phyloP scores from a whole-genome alignment of 1,284 basidiomycete species.

The Fomitopsis palustris region DNA sequence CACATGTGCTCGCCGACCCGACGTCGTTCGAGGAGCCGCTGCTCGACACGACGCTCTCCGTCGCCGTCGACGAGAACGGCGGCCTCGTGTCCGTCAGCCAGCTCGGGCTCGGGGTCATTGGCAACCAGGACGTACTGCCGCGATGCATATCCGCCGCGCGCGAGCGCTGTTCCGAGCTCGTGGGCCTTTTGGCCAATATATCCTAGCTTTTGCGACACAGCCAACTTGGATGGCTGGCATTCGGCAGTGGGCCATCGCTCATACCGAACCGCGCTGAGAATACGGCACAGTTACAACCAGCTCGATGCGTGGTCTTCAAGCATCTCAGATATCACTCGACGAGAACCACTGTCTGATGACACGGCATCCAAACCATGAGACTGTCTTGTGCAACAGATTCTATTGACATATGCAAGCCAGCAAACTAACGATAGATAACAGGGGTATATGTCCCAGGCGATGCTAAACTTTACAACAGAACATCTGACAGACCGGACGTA shows the following conservation, averaged over 20 bases:
- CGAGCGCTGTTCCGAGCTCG: conserved; percentile 26
- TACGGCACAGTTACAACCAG: too few relatives aligned
- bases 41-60: conserved; percentile 64
- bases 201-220: neutral
- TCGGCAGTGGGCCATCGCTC: too few relatives aligned
- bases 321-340: too few relatives aligned
- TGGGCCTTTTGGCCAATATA: conserved; percentile 16
- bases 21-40: conserved; percentile 89
- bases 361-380: too few relatives aligned
- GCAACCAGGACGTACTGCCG: conserved; percentile 35
- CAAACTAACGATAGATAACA: neutral
- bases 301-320: too few relatives aligned
- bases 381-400: neutral
- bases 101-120: conserved; percentile 43
- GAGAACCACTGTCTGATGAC: too few relatives aligned
- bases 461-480: neutral
- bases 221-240: too few relatives aligned
- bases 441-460: neutral
- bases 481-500: neutral
- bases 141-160: conserved; percentile 47
- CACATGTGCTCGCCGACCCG: conserved; percentile 76
- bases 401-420: neutral
- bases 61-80: conserved; percentile 57
- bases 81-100: conserved; percentile 58
- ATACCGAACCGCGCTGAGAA: too few relatives aligned